These are phyloP conservation scores for Metschnikowia hibisci DNA, from an alignment of 805 yeast species.

Conservation along the genomic window DNA sequence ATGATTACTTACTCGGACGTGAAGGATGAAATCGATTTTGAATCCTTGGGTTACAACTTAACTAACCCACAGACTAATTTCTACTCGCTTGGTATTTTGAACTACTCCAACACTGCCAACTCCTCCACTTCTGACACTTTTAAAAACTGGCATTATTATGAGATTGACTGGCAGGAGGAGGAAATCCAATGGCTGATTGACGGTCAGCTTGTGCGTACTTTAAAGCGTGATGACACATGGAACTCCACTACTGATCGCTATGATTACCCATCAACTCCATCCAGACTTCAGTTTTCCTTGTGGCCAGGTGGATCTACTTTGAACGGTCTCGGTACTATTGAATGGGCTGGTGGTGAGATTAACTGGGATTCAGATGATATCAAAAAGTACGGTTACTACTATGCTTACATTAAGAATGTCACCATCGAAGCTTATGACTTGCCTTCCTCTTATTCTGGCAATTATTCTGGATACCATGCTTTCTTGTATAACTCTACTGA, in stretches of 20 bases:
- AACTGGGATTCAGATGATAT: conserved; percentile 81
- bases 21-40: conserved; percentile 88
- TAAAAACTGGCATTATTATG: conserved; percentile 68
- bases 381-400: conserved; percentile 74
- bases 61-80: conserved; percentile 69
- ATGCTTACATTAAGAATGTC: conserved; percentile 57
- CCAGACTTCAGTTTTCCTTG: conserved; percentile 65
- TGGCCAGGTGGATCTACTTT: conserved; percentile 72
- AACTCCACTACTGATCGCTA: conserved; percentile 57
- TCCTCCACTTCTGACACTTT: conserved; percentile 50
- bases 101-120: conserved; percentile 57
- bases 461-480: conserved; percentile 49
- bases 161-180: conserved; percentile 80
- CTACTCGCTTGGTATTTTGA: conserved; percentile 70
- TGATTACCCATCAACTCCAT: conserved; percentile 69
- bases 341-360: conserved; percentile 86
- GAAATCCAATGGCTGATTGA: conserved; percentile 67
- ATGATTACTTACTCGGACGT: conserved; percentile 77
- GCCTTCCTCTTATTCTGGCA: conserved; percentile 48
- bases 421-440: conserved; percentile 68
- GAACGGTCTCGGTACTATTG: conserved; percentile 59
- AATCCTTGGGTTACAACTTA: conserved; percentile 75
- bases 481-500: conserved; percentile 45
- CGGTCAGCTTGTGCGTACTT: conserved; percentile 62
- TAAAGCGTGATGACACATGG: conserved; percentile 56